phyloP scores from a whole-genome alignment of 2,329 filamentous ascomycete species.

The Pleoardoris graminearum region DNA sequence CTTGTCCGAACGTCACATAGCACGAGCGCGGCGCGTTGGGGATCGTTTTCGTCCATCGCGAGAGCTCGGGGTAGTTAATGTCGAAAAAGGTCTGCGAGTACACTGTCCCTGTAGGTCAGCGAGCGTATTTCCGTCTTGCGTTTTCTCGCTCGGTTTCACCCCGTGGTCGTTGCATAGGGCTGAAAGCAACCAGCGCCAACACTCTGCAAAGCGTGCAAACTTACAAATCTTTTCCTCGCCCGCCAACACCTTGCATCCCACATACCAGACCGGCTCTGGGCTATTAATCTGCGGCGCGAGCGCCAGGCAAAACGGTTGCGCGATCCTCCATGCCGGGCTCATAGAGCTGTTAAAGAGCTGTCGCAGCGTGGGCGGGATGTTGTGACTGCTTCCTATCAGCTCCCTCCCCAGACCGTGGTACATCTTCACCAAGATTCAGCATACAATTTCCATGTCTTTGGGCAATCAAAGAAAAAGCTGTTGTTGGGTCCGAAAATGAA shows the following conservation, averaged over 20 bases:
- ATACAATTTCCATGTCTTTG: conserved; percentile 44
- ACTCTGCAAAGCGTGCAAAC: conserved; percentile 12
- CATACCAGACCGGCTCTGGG: conserved; percentile 40
- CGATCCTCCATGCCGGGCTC: conserved; percentile 36
- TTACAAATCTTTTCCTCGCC: conserved; percentile 44
- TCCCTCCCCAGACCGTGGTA: neutral
- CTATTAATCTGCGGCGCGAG: conserved; percentile 35
- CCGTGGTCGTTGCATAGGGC: conserved; percentile 10
- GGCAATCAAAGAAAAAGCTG: conserved; percentile 43
- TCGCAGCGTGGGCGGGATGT: conserved; percentile 37
- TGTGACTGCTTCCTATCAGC: conserved; percentile 34
- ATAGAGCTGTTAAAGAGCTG: conserved; percentile 41
- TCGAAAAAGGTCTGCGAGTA: conserved; percentile 40
- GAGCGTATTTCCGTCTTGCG: conserved; percentile 4
- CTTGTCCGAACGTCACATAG: conserved; percentile 40
- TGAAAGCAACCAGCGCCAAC: neutral
- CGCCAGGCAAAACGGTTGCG: conserved; percentile 39
- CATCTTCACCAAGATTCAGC: conserved; percentile 1
- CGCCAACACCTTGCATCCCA: conserved; percentile 35
- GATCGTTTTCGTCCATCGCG: conserved; percentile 33
- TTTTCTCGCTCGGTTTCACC: no score
- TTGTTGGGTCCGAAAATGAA: conserved; percentile 44
- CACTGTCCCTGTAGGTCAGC: conserved; percentile 20
- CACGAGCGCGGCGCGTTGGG: conserved; percentile 32
- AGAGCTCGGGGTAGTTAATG: conserved; percentile 35